Conservation (phyloP, 1,284 basidiomycete genomes). For the Trametes hirsuta region DNA sequence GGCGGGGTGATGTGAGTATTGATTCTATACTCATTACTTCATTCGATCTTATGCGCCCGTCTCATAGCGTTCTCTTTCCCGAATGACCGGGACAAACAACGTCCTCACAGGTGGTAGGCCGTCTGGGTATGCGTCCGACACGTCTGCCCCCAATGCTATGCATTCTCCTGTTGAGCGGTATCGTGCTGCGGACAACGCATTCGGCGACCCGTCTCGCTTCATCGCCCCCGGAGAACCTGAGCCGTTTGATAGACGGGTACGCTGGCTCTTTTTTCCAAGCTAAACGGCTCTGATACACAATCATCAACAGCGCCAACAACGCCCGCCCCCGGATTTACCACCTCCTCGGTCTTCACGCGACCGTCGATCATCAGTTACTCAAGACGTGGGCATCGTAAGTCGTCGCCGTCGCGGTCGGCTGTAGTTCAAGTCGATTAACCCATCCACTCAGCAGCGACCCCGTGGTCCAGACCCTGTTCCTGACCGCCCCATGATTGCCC, state of each 20-base stretch:
- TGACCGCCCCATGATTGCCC: background rate
- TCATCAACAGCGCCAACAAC: background rate
- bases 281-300: too few species aligned
- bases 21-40: background rate
- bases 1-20: conserved; percentile 10
- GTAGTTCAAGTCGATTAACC: background rate
- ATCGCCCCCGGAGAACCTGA: background rate
- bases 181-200: conserved; percentile 4
- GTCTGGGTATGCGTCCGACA: background rate
- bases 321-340: conserved; percentile 1
- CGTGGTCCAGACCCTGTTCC: background rate
- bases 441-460: conserved; percentile 1
- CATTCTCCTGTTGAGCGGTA: conserved; percentile 8
- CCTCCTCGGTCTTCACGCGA: conserved; percentile 2
- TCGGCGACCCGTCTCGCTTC: conserved; percentile 1
- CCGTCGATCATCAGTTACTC: conserved; percentile 11
- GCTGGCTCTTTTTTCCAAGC: background rate
- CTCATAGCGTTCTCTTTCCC: conserved; percentile 1
- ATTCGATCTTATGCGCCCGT: background rate
- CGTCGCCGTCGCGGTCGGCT: background rate
- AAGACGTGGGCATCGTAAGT: conserved; percentile 13
- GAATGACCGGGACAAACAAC: conserved; percentile 12
- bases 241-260: conserved; percentile 11
- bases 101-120: conserved; percentile 2
- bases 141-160: background rate